A percentile compares a stretch with the other conserved stretches of the same genome.
phyloP scores from a whole-genome alignment of 1,284 basidiomycete species.

The Pseudozyma flocculosa region DNA sequence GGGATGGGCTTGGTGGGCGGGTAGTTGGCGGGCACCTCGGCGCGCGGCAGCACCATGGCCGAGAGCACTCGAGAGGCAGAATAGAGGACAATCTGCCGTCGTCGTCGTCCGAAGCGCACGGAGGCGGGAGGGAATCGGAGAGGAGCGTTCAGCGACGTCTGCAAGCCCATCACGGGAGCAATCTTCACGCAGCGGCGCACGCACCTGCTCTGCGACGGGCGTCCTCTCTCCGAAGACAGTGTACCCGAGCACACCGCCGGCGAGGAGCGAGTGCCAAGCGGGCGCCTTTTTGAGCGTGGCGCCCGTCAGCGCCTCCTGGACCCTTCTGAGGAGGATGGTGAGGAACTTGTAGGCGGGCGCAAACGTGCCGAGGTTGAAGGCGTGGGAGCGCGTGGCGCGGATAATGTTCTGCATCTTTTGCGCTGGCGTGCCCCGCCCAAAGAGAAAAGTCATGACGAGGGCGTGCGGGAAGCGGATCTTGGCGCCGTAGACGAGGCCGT shows the following conservation, averaged over 20 bases:
- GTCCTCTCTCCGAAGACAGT: slow-evolving; percentile 89
- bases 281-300: slow-evolving; percentile 69
- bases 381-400: slow-evolving; percentile 84
- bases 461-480: slow-evolving; percentile 98
- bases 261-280: slow-evolving; percentile 77
- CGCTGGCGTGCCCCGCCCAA: slow-evolving; percentile 61
- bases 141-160: not conserved
- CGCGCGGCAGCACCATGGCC: slow-evolving; percentile 51
- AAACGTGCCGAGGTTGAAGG: slow-evolving; percentile 86
- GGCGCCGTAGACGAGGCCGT: slow-evolving; percentile 91
- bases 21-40: slow-evolving; percentile 41
- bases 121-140: not conserved
- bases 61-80: slow-evolving; percentile 48
- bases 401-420: slow-evolving; percentile 71
- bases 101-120: no score
- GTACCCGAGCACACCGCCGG: slow-evolving; percentile 88
- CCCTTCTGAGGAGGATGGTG: slow-evolving; percentile 75
- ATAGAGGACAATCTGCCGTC: slow-evolving; percentile 84
- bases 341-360: slow-evolving; percentile 89
- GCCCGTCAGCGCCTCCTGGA: slow-evolving; percentile 62
- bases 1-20: slow-evolving; percentile 52
- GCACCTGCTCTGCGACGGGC: slow-evolving; percentile 95
- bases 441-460: slow-evolving; percentile 94
- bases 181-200: no score
- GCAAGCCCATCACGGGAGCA: no score